Conservation (phyloP, 1,139 yeast species). For the Sugiyamaella xylanicola region DNA sequence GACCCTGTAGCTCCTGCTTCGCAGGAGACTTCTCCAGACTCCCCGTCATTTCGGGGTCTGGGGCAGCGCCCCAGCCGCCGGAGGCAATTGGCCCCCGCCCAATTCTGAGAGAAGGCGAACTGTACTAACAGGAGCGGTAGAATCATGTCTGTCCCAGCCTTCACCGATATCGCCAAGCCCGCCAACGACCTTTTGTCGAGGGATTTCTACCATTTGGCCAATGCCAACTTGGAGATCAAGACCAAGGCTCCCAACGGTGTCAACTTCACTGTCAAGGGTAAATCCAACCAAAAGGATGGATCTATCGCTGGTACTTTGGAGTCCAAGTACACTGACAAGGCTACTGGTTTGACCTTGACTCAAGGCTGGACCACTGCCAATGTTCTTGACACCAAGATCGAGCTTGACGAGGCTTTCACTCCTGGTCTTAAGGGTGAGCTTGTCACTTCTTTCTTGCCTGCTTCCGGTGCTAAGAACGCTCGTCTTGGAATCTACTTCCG, state of each 20-base stretch:
- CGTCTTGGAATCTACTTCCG: slow-evolving; percentile 89
- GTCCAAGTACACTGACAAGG: slow-evolving; percentile 91
- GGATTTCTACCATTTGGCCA: slow-evolving; percentile 91
- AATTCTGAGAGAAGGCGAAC: not conserved
- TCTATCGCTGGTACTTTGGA: slow-evolving; percentile 87
- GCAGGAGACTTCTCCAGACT: no score
- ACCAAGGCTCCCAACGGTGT: slow-evolving; percentile 97
- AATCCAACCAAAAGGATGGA: slow-evolving; percentile 75
- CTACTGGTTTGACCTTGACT: slow-evolving; percentile 88
- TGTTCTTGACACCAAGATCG: slow-evolving; percentile 88
- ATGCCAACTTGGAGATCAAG: slow-evolving; percentile 86
- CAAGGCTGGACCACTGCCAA: slow-evolving; percentile 99
- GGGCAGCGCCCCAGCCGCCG: slow-evolving; percentile 12
- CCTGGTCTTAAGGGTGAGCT: slow-evolving; percentile 96
- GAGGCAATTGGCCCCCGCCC: not conserved
- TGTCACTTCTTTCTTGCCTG: slow-evolving; percentile 85
- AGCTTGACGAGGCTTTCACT: slow-evolving; percentile 86
- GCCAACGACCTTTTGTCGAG: slow-evolving; percentile 85
- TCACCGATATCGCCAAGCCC: slow-evolving; percentile 81
- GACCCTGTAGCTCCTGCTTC: not conserved
- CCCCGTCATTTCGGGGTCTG: no score
- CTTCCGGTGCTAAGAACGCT: slow-evolving; percentile 79
- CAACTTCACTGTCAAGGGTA: slow-evolving; percentile 91
- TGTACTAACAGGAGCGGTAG: not conserved
- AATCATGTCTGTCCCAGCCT: slow-evolving; percentile 44